phyloP scores from a whole-genome alignment of 345 rosid genomes.

The Brassica nigra region DNA sequence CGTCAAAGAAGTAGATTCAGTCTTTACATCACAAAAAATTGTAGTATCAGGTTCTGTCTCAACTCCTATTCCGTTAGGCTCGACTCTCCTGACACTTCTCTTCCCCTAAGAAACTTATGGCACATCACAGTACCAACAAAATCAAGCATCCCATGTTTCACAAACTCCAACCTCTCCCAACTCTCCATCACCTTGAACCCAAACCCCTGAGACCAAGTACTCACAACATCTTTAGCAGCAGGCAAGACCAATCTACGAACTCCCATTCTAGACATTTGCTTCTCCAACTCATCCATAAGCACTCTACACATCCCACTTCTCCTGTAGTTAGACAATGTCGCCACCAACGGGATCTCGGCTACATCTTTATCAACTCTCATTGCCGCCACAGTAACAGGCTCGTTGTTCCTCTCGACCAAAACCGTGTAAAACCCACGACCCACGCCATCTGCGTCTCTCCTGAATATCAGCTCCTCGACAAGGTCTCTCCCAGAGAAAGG shows the following conservation, averaged over 20 bases:
- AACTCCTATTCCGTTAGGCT: conserved; percentile 10
- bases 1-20: too few relatives aligned
- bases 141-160: conserved; percentile 37
- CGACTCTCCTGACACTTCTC: conserved; percentile 21
- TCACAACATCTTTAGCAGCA: conserved; percentile 39
- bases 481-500: conserved; percentile 56
- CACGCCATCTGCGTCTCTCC: neutral
- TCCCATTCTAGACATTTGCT: conserved; percentile 52
- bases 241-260: conserved; percentile 51
- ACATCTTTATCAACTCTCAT: conserved; percentile 63
- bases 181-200: conserved; percentile 48
- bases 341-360: conserved; percentile 69
- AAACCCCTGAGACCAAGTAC: conserved; percentile 49
- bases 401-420: conserved; percentile 55
- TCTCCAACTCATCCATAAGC: conserved; percentile 59
- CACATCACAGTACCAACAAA: conserved; percentile 53
- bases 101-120: conserved; percentile 32
- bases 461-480: conserved; percentile 58
- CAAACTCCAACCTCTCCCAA: conserved; percentile 26
- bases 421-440: conserved; percentile 60
- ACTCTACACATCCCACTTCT: conserved; percentile 65
- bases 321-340: conserved; percentile 53
- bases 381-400: conserved; percentile 56
- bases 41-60: neutral
- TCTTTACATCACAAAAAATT: too few relatives aligned